Evolutionary conservation across 2,329 filamentous ascomycete genomes (phyloP).

Genomic region (Botryotinia calthae): DNA sequence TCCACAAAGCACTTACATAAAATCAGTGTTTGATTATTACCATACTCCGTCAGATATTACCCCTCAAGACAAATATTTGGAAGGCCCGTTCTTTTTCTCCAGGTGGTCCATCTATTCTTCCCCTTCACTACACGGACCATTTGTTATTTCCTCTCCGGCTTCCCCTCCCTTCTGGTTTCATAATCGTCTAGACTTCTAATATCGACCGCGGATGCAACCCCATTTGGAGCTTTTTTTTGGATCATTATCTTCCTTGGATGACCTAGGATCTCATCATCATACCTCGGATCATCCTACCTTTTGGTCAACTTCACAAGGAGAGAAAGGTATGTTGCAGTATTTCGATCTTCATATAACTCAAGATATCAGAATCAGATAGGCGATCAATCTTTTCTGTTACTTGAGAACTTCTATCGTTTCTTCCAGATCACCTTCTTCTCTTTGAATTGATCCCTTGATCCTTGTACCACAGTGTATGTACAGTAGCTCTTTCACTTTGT

Average conservation of each 20-base stretch:
- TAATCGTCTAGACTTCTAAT: not conserved
- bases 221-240: not conserved
- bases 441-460: not conserved
- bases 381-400: conserved; percentile 1
- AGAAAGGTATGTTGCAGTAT: conserved; percentile 6
- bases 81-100: conserved; percentile 1
- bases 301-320: not conserved
- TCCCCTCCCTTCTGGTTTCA: not conserved
- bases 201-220: not conserved
- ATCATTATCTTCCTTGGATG: not conserved
- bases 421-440: not conserved
- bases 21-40: not conserved
- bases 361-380: conserved; percentile 10
- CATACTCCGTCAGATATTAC: not conserved
- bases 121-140: conserved; percentile 5
- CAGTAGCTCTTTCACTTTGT: not conserved
- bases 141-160: not conserved
- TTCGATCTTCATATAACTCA: conserved; percentile 7
- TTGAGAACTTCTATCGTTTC: not conserved
- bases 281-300: not conserved
- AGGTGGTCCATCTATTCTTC: conserved; percentile 4
- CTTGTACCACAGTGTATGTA: conserved; percentile 1
- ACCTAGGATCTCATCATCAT: not conserved
- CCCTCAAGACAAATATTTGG: not conserved
- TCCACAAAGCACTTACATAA: not conserved